phyloP scores from a whole-genome alignment of 208 protist genomes.

The Trichomonas tenax region DNA sequence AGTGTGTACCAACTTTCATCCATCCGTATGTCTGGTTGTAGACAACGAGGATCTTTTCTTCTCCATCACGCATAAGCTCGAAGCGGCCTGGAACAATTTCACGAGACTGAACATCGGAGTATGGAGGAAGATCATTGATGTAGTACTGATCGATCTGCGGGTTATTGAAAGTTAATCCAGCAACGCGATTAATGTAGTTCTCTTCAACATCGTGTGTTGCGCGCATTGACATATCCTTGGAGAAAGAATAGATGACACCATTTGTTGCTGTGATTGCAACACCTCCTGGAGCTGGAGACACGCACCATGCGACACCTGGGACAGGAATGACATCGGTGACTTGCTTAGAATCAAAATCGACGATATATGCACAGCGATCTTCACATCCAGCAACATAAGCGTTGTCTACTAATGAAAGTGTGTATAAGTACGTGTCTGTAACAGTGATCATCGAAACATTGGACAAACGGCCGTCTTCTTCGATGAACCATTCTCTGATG shows the following conservation, averaged over 20 bases:
- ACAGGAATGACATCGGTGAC: neutral
- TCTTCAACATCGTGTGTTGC: neutral
- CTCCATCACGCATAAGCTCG: neutral
- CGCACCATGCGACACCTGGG: neutral
- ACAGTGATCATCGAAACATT: neutral
- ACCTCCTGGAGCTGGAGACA: neutral
- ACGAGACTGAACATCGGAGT: neutral
- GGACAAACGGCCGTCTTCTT: neutral
- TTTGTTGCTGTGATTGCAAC: neutral
- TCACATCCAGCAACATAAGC: neutral
- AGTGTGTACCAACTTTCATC: neutral
- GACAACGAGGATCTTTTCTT: neutral
- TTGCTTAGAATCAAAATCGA: neutral
- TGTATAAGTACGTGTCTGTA: neutral
- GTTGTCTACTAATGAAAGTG: neutral
- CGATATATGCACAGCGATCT: neutral
- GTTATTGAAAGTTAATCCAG: neutral
- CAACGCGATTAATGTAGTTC: neutral
- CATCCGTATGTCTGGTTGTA: neutral
- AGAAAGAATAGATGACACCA: neutral
- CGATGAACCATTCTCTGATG: neutral
- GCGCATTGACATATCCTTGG: neutral
- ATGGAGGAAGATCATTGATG: neutral
- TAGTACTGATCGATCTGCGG: neutral
- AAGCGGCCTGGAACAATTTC: neutral